Evolutionary conservation across 495 filamentous ascomycete species (phyloP).

Genomic region (Penicillium lagena): DNA sequence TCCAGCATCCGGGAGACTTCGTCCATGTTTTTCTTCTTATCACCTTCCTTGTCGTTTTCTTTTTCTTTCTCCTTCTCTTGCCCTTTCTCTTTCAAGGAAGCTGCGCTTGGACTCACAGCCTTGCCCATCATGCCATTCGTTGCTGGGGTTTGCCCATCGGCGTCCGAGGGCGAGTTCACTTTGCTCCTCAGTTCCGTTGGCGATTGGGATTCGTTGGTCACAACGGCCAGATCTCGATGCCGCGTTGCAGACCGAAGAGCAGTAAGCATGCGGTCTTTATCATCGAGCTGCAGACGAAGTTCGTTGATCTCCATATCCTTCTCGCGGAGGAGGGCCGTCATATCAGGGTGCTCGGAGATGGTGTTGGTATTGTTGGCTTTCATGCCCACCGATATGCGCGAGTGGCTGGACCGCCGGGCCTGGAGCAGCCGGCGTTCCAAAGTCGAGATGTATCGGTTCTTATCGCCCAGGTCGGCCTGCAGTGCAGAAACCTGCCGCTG

Average conservation of each 20-base stretch:
- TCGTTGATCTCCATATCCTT: conserved; percentile 94
- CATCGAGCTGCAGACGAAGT: conserved; percentile 81
- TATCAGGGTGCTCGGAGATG: conserved; percentile 58
- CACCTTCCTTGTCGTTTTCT: conserved; percentile 26
- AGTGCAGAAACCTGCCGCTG: conserved; percentile 78
- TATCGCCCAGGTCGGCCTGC: conserved; percentile 89
- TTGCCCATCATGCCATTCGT: conserved; percentile 9
- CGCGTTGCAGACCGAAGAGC: conserved; percentile 82
- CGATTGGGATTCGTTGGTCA: conserved; percentile 35
- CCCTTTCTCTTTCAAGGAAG: background rate
- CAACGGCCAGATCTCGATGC: conserved; percentile 78
- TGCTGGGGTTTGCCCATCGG: background rate
- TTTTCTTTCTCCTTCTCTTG: background rate
- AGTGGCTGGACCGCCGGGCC: conserved; percentile 84
- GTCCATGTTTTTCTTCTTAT: conserved; percentile 66
- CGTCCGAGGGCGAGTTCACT: conserved; percentile 20
- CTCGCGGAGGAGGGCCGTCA: conserved; percentile 65
- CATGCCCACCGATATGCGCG: conserved; percentile 66
- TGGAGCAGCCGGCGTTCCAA: conserved; percentile 89
- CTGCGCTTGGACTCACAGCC: conserved; percentile 11
- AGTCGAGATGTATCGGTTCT: conserved; percentile 92
- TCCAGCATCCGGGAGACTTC: conserved; percentile 88
- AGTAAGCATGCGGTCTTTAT: conserved; percentile 90
- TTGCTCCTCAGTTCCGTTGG: conserved; percentile 24
- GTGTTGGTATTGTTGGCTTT: conserved; percentile 48